Percentiles rank a stretch among this genome's conserved stretches.
These are phyloP conservation scores for Myriosclerotinia scirpicola DNA, from an alignment of 2,329 filamentous ascomycete genomes.

Conservation along the genomic window DNA sequence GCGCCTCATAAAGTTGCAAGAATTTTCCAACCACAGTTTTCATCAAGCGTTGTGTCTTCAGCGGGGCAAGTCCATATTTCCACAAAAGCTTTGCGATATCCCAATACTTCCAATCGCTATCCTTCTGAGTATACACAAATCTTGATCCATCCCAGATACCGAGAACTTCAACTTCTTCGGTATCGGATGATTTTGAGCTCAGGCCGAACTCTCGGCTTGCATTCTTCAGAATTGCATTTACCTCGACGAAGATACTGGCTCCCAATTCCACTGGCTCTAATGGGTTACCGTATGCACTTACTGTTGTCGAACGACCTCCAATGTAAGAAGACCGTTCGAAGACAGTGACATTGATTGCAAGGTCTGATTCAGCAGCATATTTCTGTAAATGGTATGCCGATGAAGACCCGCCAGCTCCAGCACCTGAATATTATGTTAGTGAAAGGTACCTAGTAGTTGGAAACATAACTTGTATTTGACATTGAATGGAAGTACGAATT, in stretches of 20 bases:
- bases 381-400: constrained; percentile 78
- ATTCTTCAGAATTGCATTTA: constrained; percentile 79
- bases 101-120: constrained; percentile 70
- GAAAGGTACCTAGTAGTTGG: not conserved
- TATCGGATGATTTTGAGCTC: constrained; percentile 49
- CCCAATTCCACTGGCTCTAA: constrained; percentile 77
- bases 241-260: constrained; percentile 84
- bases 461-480: not conserved
- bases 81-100: constrained; percentile 76
- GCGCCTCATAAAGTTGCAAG: constrained; percentile 74
- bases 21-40: constrained; percentile 71
- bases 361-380: constrained; percentile 60
- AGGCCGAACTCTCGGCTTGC: constrained; percentile 73
- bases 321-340: constrained; percentile 78
- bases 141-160: constrained; percentile 81
- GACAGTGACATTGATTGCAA: constrained; percentile 76
- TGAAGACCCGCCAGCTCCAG: constrained; percentile 84
- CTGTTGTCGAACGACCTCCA: constrained; percentile 84
- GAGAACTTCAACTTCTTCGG: constrained; percentile 50
- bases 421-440: constrained; percentile 55
- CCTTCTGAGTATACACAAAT: constrained; percentile 68
- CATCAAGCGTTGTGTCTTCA: constrained; percentile 71
- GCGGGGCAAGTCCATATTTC: constrained; percentile 80
- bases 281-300: constrained; percentile 70
- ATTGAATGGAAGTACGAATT: not conserved